A percentile compares a stretch with the other conserved stretches of the same genome.
phyloP scores from a whole-genome alignment of 371 early-diverging fungal genomes.

The Mucor mucedo region DNA sequence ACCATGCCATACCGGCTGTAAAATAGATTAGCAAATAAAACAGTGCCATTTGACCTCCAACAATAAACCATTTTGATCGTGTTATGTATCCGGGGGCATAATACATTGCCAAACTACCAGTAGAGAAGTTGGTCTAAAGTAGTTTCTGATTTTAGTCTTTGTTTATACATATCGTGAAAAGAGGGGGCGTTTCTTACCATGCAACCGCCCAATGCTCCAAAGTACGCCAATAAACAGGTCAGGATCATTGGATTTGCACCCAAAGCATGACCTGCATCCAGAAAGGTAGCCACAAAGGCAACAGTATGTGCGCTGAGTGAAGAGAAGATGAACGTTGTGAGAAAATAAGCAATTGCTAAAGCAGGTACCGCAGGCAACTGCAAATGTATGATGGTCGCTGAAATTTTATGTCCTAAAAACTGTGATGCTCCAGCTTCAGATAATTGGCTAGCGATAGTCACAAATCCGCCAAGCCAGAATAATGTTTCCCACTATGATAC shows the following conservation, averaged over 20 bases:
- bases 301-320: conserved; percentile 70
- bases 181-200: conserved; percentile 45
- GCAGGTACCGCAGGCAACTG: conserved; percentile 47
- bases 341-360: conserved; percentile 69
- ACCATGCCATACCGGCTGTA: conserved; percentile 74
- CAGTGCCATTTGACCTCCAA: conserved; percentile 60
- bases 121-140: conserved; percentile 63
- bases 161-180: neutral
- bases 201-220: conserved; percentile 69
- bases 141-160: neutral
- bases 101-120: conserved; percentile 66
- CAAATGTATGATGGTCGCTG: conserved; percentile 38
- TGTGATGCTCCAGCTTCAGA: conserved; percentile 68
- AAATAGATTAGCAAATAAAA: conserved; percentile 61
- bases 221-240: conserved; percentile 67
- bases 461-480: conserved; percentile 82
- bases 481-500: conserved; percentile 74
- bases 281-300: conserved; percentile 75
- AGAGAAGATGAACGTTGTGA: conserved; percentile 77
- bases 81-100: conserved; percentile 64
- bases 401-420: conserved; percentile 65
- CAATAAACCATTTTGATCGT: conserved; percentile 63
- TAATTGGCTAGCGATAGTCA: conserved; percentile 78
- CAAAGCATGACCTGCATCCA: conserved; percentile 72
- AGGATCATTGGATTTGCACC: conserved; percentile 63